Conservation (phyloP, 352 stramenopile species). For the Pythium phragmiticola region DNA sequence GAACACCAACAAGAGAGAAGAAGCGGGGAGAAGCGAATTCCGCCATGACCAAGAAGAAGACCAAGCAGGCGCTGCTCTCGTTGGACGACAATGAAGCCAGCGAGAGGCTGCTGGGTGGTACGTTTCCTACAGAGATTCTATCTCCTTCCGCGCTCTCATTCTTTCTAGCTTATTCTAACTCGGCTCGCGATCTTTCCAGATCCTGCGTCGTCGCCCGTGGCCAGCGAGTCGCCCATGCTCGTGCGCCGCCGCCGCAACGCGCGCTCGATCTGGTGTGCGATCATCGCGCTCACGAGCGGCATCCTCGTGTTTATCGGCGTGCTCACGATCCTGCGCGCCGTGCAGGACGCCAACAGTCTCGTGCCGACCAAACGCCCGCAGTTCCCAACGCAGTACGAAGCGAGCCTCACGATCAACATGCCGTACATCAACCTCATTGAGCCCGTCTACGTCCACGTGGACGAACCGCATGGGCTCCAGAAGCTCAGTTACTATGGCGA, state of each 20-base stretch:
- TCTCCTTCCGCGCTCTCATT: neutral
- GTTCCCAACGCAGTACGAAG: constrained; percentile 86
- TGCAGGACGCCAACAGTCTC: constrained; percentile 75
- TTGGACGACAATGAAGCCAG: constrained; percentile 41
- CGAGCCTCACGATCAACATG: constrained; percentile 86
- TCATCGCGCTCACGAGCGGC: constrained; percentile 71
- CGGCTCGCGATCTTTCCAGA: constrained; percentile 3
- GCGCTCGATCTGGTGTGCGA: constrained; percentile 77
- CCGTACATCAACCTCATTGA: constrained; percentile 89
- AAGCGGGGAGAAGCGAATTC: neutral
- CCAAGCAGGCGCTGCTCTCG: constrained; percentile 57
- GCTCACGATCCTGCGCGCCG: constrained; percentile 77
- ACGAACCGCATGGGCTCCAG: constrained; percentile 68
- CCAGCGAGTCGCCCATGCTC: constrained; percentile 33
- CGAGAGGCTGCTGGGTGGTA: constrained; percentile 57
- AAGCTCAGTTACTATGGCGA: constrained; percentile 89
- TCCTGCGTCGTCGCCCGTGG: constrained; percentile 4
- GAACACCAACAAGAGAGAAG: neutral
- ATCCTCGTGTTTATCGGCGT: constrained; percentile 82
- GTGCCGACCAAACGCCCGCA: constrained; percentile 61
- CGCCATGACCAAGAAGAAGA: constrained; percentile 40
- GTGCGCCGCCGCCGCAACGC: constrained; percentile 62
- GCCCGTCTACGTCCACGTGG: constrained; percentile 83
- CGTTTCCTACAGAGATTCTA: neutral
- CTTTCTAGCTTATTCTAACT: constrained; percentile 4